Base-by-base conservation (phyloP, 352 stramenopile genomes). In the Phytophthora sojae region DNA sequence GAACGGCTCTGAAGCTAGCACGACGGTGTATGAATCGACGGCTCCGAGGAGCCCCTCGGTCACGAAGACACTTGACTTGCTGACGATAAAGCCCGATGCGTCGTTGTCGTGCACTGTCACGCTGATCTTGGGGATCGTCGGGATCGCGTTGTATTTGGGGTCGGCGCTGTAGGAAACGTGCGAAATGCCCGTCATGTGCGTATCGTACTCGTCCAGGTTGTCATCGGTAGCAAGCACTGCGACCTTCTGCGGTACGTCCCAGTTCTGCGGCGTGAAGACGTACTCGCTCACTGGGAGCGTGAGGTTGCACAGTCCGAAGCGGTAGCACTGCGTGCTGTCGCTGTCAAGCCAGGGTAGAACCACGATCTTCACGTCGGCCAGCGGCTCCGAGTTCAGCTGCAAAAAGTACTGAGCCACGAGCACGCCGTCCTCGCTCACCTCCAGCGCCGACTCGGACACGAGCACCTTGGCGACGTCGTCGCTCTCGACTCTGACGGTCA, bases 231-330 rank as follows among this genome's bases (percentile, higher is more conserved):
- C 88, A 5, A 75, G 65, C 4, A 93, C 73, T 2, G 66, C 55
- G 0, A 95, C 85, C 1, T 53, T 69, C 57, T 95, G 87, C 1
- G 73, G 77, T 0, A 95, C 30, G 56, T 93, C 73, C 85, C 87
- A 95, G 57, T 93, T 73, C 0, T 53, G 68, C 3, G 85, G 80
- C 6, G 85, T 91, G 66, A 95, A 95, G 0, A 83, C 9, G 39
- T 79, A 92, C 63, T 83, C 71, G 11, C 77, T 69, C 6, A 83
- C 61, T 0, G 75, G 73, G 6, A 95, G 67, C 3, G 87, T 95
- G 39, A 92, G 35, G 53, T 95, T 95, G 55, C 87, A 95, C 2
- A 92, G 44, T 0, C 76, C 82, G 47, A 93, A 93, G 3, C 87
- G 83, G 25, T 95, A 95, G 58, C 87, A 95, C 25, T 81, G 67